These are phyloP conservation scores for Candida chauliodis DNA, from an alignment of 805 yeast species.

Conservation along the genomic window DNA sequence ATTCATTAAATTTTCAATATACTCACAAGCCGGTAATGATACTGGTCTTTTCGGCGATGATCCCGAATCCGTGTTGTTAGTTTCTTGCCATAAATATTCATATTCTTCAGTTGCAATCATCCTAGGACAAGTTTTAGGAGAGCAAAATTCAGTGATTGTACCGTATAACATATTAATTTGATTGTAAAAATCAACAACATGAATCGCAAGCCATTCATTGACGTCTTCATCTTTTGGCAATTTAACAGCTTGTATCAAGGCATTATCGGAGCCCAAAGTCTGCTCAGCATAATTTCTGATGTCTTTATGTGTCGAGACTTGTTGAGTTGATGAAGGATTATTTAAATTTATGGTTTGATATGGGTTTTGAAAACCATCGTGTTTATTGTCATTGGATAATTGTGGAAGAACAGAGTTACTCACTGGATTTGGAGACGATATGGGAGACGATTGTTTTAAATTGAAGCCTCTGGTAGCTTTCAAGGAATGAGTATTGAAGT, in stretches of 20 bases:
- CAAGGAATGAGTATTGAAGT: slow-evolving; percentile 42
- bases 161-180: slow-evolving; percentile 97
- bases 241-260: slow-evolving; percentile 87
- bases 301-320: slow-evolving; percentile 59
- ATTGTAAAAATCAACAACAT: slow-evolving; percentile 94
- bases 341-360: slow-evolving; percentile 30
- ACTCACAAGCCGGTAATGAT: slow-evolving; percentile 90
- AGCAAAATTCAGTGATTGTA: slow-evolving; percentile 92
- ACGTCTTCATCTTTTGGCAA: slow-evolving; percentile 89
- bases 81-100: slow-evolving; percentile 95
- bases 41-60: slow-evolving; percentile 61
- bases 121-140: slow-evolving; percentile 90
- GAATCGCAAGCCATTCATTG: slow-evolving; percentile 95
- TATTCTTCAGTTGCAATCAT: slow-evolving; percentile 98
- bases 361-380: slow-evolving; percentile 14
- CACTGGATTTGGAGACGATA: slow-evolving; percentile 37
- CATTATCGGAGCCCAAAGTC: slow-evolving; percentile 89
- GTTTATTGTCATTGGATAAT: slow-evolving; percentile 7
- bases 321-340: slow-evolving; percentile 18
- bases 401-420: slow-evolving; percentile 34
- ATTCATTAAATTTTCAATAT: slow-evolving; percentile 86
- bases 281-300: slow-evolving; percentile 89
- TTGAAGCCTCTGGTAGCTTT: slow-evolving; percentile 43
- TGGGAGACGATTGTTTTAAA: slow-evolving; percentile 36
- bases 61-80: slow-evolving; percentile 19